Evolutionary conservation across 1,284 basidiomycete species (phyloP).

Genomic region (Cryptococcus sp.): DNA sequence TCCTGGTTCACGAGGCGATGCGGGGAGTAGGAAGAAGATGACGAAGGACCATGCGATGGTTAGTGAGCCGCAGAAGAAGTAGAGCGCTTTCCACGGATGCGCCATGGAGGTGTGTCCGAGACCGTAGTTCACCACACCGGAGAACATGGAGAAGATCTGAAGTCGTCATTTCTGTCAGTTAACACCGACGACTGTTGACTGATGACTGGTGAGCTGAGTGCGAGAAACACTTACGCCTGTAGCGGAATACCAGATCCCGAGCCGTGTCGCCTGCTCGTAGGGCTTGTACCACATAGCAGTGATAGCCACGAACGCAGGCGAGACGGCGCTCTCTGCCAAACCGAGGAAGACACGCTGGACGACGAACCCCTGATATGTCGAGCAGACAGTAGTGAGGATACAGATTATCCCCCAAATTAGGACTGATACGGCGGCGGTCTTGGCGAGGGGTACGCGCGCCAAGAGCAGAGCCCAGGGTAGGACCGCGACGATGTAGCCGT

Average conservation of each 20-base stretch:
- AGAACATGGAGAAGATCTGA: conserved; percentile 50
- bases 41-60: conserved; percentile 56
- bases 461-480: conserved; percentile 56
- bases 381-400: conserved; percentile 56
- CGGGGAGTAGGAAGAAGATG: conserved; percentile 54
- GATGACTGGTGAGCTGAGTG: neutral
- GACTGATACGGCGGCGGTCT: conserved; percentile 42
- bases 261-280: conserved; percentile 47
- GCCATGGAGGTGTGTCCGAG: conserved; percentile 50
- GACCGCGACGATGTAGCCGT: conserved; percentile 55
- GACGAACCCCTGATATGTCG: conserved; percentile 52
- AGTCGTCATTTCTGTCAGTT: neutral
- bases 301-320: conserved; percentile 57
- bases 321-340: conserved; percentile 54
- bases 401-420: conserved; percentile 56
- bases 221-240: conserved; percentile 50
- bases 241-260: conserved; percentile 58
- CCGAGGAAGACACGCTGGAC: conserved; percentile 58
- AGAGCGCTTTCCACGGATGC: conserved; percentile 58
- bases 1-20: conserved; percentile 51
- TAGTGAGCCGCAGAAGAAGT: conserved; percentile 56
- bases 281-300: conserved; percentile 58
- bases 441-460: conserved; percentile 54
- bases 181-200: neutral
- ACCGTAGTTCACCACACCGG: conserved; percentile 57